Conservation (phyloP, 2,329 filamentous ascomycete genomes). For the Colletotrichum scovillei region DNA sequence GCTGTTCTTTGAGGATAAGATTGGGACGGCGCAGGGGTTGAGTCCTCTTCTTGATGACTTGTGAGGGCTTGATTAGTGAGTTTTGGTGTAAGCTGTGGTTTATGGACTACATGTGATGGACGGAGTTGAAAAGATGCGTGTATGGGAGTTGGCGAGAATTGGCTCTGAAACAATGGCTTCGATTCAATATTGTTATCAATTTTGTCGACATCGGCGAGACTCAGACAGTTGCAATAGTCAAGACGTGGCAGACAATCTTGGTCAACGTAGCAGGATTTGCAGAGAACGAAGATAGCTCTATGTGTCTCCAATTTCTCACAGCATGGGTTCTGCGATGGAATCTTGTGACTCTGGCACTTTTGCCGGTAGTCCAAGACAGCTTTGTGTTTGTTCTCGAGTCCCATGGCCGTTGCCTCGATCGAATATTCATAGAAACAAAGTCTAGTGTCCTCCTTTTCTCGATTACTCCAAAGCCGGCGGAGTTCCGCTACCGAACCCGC, state of each 20-base stretch:
- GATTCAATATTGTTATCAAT: background rate
- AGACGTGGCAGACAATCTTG: background rate
- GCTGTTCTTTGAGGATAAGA: slow-evolving; percentile 53
- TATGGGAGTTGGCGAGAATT: background rate
- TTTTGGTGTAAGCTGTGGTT: too few species aligned
- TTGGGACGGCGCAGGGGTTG: slow-evolving; percentile 55
- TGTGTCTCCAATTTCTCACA: background rate
- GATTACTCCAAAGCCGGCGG: too few species aligned
- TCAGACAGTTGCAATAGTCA: background rate
- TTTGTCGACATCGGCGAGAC: background rate
- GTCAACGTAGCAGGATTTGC: background rate
- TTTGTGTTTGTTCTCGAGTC: background rate
- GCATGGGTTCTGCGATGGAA: background rate
- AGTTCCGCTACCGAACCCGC: background rate
- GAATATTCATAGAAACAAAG: background rate
- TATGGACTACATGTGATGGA: background rate
- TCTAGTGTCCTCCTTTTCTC: background rate
- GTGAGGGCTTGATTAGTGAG: background rate
- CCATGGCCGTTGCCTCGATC: background rate
- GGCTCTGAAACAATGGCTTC: background rate
- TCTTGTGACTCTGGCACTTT: background rate
- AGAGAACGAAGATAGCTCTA: background rate
- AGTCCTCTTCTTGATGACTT: slow-evolving; percentile 48
- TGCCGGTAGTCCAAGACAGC: background rate
- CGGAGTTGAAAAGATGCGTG: background rate